These are phyloP conservation scores for Boletales sp. DNA, from an alignment of 768 basidiomycete genomes.

Conservation along the genomic window DNA sequence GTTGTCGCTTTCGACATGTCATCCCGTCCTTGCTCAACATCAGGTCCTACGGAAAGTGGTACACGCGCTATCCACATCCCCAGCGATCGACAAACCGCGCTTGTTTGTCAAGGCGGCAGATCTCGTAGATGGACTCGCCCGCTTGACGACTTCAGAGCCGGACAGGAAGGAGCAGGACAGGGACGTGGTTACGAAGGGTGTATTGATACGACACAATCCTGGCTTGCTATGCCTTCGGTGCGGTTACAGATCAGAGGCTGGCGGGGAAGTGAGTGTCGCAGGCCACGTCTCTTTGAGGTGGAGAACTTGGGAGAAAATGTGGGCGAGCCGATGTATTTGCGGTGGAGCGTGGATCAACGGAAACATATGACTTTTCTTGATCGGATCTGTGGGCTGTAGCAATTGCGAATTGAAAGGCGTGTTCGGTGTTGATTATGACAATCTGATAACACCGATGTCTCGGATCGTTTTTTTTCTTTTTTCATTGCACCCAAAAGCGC, in stretches of 20 bases:
- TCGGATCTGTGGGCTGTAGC: no score
- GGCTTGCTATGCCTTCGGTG: slow-evolving; percentile 58
- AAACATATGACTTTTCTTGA: slow-evolving; percentile 4
- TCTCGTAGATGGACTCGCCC: slow-evolving; percentile 60
- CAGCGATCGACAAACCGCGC: slow-evolving; percentile 58
- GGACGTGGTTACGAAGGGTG: slow-evolving; percentile 66
- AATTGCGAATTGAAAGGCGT: no score
- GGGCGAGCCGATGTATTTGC: slow-evolving; percentile 62
- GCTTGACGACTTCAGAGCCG: slow-evolving; percentile 35
- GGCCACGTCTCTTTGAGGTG: slow-evolving; percentile 42
- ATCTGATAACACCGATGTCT: no score
- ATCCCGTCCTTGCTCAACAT: slow-evolving; percentile 47
- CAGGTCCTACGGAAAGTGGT: slow-evolving; percentile 42
- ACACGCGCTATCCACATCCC: slow-evolving; percentile 43
- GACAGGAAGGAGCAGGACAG: slow-evolving; percentile 37
- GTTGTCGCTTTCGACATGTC: slow-evolving; percentile 56
- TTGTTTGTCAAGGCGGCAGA: slow-evolving; percentile 72
- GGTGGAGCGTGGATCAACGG: slow-evolving; percentile 57
- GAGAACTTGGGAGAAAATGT: slow-evolving; percentile 64
- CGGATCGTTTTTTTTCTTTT: no score
- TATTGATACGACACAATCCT: slow-evolving; percentile 38
- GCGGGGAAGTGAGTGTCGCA: slow-evolving; percentile 26
- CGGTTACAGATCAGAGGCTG: slow-evolving; percentile 52
- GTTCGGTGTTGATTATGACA: no score
- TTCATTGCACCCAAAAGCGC: background rate